A percentile compares a stretch with the other conserved stretches of the same genome.
These are phyloP conservation scores for Nicotiana otophora DNA, from an alignment of 257 asterid species.

Conservation along the genomic window DNA sequence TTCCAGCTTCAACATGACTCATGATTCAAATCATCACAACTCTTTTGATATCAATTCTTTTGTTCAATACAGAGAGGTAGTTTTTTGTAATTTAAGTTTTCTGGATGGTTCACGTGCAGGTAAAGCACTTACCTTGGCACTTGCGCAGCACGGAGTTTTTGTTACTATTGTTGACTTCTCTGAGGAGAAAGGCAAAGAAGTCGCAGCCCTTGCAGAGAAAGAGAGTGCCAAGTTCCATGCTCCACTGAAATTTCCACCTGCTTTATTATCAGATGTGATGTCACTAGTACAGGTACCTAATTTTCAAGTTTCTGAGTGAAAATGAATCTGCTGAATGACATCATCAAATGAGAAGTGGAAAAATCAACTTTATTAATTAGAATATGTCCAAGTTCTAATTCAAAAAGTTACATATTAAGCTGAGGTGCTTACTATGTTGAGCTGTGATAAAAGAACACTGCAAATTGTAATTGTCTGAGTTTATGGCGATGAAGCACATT, in stretches of 20 bases:
- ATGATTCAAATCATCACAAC: neutral
- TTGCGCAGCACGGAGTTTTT: conserved; percentile 73
- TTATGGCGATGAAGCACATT: too few relatives aligned
- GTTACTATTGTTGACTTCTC: conserved; percentile 62
- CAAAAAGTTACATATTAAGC: too few relatives aligned
- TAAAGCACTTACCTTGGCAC: conserved; percentile 62
- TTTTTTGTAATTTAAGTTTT: neutral
- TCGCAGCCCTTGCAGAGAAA: conserved; percentile 45
- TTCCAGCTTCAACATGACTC: neutral
- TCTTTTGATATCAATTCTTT: neutral
- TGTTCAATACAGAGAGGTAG: too few relatives aligned
- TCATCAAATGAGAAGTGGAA: neutral
- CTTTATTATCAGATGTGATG: conserved; percentile 55
- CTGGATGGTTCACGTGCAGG: conserved; percentile 18
- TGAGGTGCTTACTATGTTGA: neutral
- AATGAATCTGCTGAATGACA: neutral
- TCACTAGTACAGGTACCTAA: conserved; percentile 43
- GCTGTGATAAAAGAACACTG: too few relatives aligned
- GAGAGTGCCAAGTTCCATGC: conserved; percentile 48
- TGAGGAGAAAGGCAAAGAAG: conserved; percentile 53
- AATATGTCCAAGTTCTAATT: neutral
- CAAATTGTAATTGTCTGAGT: too few relatives aligned
- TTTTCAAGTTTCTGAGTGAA: neutral
- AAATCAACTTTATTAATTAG: neutral
- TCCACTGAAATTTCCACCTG: conserved; percentile 39